Conservation (phyloP, 345 rosid species). For the Cardamine resedifolia region DNA sequence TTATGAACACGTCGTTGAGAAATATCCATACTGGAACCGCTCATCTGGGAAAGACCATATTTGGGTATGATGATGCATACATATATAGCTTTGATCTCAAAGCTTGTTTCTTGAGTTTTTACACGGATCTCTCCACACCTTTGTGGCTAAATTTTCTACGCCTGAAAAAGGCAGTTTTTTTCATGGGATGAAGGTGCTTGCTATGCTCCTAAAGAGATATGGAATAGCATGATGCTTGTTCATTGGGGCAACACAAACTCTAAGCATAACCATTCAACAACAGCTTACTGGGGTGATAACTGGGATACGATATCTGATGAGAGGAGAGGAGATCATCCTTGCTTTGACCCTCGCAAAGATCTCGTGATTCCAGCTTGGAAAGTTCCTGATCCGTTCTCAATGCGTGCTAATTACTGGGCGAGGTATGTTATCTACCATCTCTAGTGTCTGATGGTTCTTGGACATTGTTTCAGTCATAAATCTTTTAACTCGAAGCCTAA, state of each 20-base stretch:
- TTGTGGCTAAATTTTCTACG: slow-evolving; percentile 33
- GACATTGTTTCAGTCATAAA: slow-evolving; percentile 4
- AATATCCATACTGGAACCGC: slow-evolving; percentile 84
- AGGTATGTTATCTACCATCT: slow-evolving; percentile 41
- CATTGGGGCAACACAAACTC: slow-evolving; percentile 99
- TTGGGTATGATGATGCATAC: slow-evolving; percentile 63
- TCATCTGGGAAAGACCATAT: slow-evolving; percentile 91
- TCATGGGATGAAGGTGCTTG: slow-evolving; percentile 99
- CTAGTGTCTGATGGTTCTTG: slow-evolving; percentile 15
- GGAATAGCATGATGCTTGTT: slow-evolving; percentile 98
- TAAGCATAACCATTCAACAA: slow-evolving; percentile 89
- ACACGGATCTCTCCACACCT: slow-evolving; percentile 24
- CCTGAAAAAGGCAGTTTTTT: slow-evolving; percentile 75
- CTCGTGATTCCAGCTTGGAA: slow-evolving; percentile 99
- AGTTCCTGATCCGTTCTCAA: slow-evolving; percentile 59
- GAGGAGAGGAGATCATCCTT: slow-evolving; percentile 88
- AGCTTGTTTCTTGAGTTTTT: not conserved
- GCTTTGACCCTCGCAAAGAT: slow-evolving; percentile 93
- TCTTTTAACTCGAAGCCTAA: not conserved
- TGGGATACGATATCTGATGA: slow-evolving; percentile 75
- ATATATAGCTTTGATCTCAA: not conserved
- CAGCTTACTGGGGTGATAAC: slow-evolving; percentile 89
- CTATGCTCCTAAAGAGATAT: slow-evolving; percentile 99
- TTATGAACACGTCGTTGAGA: slow-evolving; percentile 60
- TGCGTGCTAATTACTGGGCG: slow-evolving; percentile 65